These are phyloP conservation scores for Verticillium alfalfae DNA, from an alignment of 2,329 filamentous ascomycete species.

Conservation along the genomic window DNA sequence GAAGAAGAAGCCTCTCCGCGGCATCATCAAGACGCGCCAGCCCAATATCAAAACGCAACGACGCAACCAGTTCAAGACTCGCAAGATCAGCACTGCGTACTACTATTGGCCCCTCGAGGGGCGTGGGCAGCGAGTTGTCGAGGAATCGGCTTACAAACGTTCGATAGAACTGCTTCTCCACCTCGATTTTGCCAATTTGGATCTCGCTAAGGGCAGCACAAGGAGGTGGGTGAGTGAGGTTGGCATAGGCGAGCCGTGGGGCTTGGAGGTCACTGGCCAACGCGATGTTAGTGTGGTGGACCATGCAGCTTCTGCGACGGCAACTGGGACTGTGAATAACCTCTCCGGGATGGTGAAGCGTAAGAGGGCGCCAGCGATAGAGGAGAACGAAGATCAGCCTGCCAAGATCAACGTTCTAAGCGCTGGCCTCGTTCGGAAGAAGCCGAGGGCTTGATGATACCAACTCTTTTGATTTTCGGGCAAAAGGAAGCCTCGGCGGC, in stretches of 20 bases:
- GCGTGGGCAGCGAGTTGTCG: conserved; percentile 58
- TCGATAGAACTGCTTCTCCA: conserved; percentile 65
- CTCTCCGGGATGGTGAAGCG: conserved; percentile 42
- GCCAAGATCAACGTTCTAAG: conserved; percentile 39
- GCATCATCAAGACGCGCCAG: conserved; percentile 56
- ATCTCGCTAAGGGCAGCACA: conserved; percentile 60
- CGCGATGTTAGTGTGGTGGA: conserved; percentile 17
- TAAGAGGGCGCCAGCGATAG: conserved; percentile 29
- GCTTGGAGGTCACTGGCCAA: conserved; percentile 41
- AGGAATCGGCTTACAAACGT: conserved; percentile 60
- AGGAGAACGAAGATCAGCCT: conserved; percentile 3
- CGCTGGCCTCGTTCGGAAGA: conserved; percentile 49
- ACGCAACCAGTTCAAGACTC: conserved; percentile 42
- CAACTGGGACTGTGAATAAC: conserved; percentile 32
- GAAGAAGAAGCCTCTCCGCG: conserved; percentile 44
- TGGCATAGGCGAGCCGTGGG: conserved; percentile 47
- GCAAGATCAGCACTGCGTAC: conserved; percentile 50
- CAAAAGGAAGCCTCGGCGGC: not conserved
- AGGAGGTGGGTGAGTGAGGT: conserved; percentile 66
- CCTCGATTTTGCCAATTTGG: conserved; percentile 65
- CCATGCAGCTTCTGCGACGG: conserved; percentile 2
- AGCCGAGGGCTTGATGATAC: conserved; percentile 37
- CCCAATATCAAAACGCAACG: conserved; percentile 59
- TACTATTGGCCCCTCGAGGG: conserved; percentile 61
- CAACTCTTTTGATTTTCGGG: not conserved